Conservation (phyloP, 1,139 yeast species). For the Debaryomycetaceae sp. region DNA sequence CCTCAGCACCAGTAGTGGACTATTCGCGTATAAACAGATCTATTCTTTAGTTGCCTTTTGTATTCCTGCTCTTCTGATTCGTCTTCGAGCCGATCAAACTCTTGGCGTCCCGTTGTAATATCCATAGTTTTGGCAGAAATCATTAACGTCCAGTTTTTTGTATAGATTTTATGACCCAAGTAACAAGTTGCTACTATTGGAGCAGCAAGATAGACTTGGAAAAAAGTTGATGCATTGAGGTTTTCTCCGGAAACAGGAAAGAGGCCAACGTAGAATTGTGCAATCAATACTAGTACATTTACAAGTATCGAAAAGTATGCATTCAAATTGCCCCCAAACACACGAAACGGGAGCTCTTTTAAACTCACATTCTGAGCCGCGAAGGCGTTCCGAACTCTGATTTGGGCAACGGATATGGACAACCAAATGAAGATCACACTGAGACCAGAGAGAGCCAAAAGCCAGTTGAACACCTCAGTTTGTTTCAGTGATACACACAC, state of each 20-base stretch:
- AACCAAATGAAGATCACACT: constrained; percentile 40
- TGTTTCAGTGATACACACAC: constrained; percentile 30
- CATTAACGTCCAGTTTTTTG: constrained; percentile 22
- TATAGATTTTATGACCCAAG: constrained; percentile 22
- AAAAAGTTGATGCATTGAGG: constrained; percentile 23
- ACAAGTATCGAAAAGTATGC: constrained; percentile 29
- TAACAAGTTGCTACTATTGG: constrained; percentile 23
- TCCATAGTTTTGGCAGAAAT: constrained; percentile 25
- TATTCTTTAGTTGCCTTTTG: constrained; percentile 7
- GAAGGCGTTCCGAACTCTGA: constrained; percentile 16
- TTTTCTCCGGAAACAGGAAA: constrained; percentile 23
- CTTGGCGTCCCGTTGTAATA: constrained; percentile 29
- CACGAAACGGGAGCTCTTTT: constrained; percentile 18
- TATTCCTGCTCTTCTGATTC: constrained; percentile 18
- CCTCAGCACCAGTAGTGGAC: background rate
- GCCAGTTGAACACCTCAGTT: constrained; percentile 38
- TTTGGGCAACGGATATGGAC: constrained; percentile 27
- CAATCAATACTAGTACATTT: constrained; percentile 28
- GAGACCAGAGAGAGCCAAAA: constrained; percentile 40
- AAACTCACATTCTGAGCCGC: constrained; percentile 19
- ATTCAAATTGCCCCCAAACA: constrained; percentile 28
- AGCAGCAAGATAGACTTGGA: constrained; percentile 29
- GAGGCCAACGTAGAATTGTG: constrained; percentile 30
- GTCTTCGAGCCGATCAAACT: constrained; percentile 22
- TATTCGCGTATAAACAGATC: constrained; percentile 14